Conservation (phyloP, 2,329 filamentous ascomycete species). For the Claviceps lovelessii region DNA sequence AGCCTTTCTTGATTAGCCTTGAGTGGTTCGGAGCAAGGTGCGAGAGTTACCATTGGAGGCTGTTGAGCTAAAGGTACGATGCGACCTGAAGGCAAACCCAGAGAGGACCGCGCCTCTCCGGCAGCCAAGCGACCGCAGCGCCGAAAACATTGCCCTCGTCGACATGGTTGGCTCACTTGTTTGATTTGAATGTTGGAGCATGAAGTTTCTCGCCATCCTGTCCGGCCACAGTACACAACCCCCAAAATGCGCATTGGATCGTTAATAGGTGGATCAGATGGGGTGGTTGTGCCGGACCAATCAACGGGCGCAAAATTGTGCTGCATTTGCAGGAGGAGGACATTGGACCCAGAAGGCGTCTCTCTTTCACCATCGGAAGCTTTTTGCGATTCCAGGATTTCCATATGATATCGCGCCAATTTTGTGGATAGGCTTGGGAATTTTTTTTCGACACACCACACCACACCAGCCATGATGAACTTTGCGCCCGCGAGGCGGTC, state of each 20-base stretch:
- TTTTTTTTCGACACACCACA: conserved; percentile 3
- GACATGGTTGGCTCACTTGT: conserved; percentile 6
- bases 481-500: conserved; percentile 49
- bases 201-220: conserved; percentile 6
- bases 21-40: not conserved
- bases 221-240: not conserved
- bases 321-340: too few relatives aligned
- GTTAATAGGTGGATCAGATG: conserved; percentile 13
- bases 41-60: conserved; percentile 15
- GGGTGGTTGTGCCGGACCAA: conserved; percentile 22
- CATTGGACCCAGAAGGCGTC: not conserved
- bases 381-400: not conserved
- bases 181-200: conserved; percentile 1
- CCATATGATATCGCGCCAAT: not conserved
- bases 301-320: conserved; percentile 11
- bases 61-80: conserved; percentile 18
- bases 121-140: conserved; percentile 13
- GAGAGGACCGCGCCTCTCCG: conserved; percentile 1
- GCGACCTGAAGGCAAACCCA: not conserved
- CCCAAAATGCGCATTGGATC: not conserved
- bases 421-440: not conserved
- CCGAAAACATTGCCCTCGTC: conserved; percentile 12
- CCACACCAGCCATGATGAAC: conserved; percentile 37
- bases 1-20: conserved; percentile 1
- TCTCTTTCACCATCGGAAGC: not conserved